Percentiles rank a stretch among this genome's conserved stretches.
phyloP scores from a whole-genome alignment of 305 asterid genomes.

The Solanum chacoense region DNA sequence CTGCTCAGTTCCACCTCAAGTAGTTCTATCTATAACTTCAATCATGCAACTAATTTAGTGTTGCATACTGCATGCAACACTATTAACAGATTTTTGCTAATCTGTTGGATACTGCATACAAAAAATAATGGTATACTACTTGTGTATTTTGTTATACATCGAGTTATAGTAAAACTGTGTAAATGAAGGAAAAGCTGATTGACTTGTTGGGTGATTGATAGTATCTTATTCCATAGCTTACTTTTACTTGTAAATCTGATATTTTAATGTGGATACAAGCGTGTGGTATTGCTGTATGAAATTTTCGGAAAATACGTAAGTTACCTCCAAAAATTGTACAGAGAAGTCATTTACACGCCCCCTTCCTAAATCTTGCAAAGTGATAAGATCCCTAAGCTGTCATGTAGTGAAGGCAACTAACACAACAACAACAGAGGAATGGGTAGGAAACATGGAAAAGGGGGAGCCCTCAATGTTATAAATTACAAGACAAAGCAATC shows the following conservation, averaged over 20 bases:
- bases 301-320: background rate
- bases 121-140: background rate
- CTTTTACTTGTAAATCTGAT: background rate
- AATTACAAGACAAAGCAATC: background rate
- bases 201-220: background rate
- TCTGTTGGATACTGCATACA: background rate
- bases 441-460: background rate
- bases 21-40: background rate
- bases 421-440: background rate
- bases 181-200: background rate
- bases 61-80: background rate
- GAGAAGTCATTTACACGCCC: background rate
- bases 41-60: background rate
- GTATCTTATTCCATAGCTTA: background rate
- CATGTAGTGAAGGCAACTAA: background rate
- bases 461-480: background rate
- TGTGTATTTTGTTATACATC: background rate
- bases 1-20: background rate
- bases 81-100: background rate
- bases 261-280: background rate
- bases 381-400: background rate
- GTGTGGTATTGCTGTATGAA: background rate
- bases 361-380: background rate
- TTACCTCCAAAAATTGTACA: background rate
- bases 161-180: background rate